Evolutionary conservation across 2,329 filamentous ascomycete genomes (phyloP), one percentile per base, ranked within the genome.

Genomic region (Ophiostoma quercus): DNA sequence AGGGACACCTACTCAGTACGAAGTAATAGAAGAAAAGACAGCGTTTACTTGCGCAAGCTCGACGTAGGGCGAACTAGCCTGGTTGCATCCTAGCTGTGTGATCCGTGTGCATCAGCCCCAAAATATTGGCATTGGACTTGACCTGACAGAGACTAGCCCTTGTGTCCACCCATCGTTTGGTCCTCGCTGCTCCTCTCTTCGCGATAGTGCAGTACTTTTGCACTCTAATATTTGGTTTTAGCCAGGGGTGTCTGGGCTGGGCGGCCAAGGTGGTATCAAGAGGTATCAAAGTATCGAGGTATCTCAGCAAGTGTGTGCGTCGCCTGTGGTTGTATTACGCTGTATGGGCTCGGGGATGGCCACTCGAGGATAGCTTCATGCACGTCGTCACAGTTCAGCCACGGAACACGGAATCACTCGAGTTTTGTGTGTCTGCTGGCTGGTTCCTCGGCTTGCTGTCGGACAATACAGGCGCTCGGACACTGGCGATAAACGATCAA

Each of bases 101-200:
- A 57, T 57, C 51, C 8, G 47, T 54, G 51, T 57, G 51, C 51
- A 57, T 57, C 51, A 57, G 22, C 51, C 51, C 51, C 51, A 25
- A 57, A 25, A 57, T 57, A 57, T 57, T 57, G 51, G 51, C 51
- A 57, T 14, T 25, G n/a, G 51, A 57, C 51, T 57, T 57, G 51
- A 11, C 51, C 51, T 25, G 51, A 57, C 51, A 57, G 51, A 57
- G 47, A 51, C 16, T 57, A 57, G 51, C 51, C 51, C 51, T 29
- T 29, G 51, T 57, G 16, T 57, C 51, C 22, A 57, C 9, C 51
- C 51, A 57, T 57, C n/a, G 51, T 25, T 47, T 47, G 51, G 51
- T 54, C 8, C 51, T 57, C 51, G n/a, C 12, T 57, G 22, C n/a
- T 57, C 51, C 16, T 57, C 51, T 25, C 25, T 57, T 57, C 51